phyloP scores from a whole-genome alignment of 2,329 filamentous ascomycete genomes.

The Orbilia brochopaga region DNA sequence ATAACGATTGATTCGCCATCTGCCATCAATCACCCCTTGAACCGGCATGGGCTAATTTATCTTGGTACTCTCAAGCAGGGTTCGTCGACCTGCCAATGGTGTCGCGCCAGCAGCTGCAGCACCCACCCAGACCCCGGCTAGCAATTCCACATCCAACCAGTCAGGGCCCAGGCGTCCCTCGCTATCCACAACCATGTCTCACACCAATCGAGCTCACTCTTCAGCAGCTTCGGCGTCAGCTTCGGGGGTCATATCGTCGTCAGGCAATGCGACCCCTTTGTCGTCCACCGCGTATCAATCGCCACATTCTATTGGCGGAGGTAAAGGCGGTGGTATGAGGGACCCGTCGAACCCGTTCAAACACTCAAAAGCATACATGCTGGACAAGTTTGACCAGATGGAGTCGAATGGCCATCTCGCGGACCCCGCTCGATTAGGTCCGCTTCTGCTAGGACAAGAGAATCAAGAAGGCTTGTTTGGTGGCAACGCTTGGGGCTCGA shows the following conservation, averaged over 20 bases:
- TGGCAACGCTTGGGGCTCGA: conserved; percentile 30
- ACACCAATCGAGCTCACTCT: conserved; percentile 52
- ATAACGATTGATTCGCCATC: conserved; percentile 11
- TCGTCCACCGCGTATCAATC: conserved; percentile 53
- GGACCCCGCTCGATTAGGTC: conserved; percentile 25
- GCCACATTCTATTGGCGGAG: conserved; percentile 47
- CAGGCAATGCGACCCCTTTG: conserved; percentile 52
- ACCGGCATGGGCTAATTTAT: conserved; percentile 22
- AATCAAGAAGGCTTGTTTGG: conserved; percentile 64
- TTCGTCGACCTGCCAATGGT: conserved; percentile 46
- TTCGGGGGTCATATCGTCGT: conserved; percentile 7
- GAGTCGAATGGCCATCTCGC: conserved; percentile 37
- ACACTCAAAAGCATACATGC: conserved; percentile 54
- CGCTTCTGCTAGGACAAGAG: conserved; percentile 85
- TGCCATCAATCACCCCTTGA: not conserved
- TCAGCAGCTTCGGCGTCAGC: conserved; percentile 34
- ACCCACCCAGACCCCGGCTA: conserved; percentile 34
- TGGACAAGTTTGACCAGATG: conserved; percentile 53
- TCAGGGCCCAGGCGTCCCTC: conserved; percentile 53
- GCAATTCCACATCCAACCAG: conserved; percentile 49
- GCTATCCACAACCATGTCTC: conserved; percentile 56
- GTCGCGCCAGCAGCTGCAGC: conserved; percentile 6
- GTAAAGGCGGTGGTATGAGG: conserved; percentile 11
- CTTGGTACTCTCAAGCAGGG: conserved; percentile 20
- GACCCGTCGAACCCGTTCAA: conserved; percentile 50